Evolutionary conservation across 2,329 filamentous ascomycete species (phyloP).

Genomic region (Diaporthe sp.): DNA sequence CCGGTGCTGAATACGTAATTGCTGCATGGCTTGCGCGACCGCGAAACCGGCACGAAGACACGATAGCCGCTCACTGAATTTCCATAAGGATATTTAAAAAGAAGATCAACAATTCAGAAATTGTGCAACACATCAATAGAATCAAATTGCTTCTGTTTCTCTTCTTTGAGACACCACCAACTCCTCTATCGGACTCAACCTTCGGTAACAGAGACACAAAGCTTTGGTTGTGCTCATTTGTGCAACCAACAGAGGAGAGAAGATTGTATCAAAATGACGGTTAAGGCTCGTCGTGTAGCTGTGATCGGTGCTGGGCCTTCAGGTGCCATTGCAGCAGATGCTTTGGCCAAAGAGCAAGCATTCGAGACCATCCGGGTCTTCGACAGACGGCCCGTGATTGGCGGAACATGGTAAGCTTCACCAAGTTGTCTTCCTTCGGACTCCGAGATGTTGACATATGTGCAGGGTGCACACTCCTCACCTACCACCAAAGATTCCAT

Average conservation of each 20-base stretch:
- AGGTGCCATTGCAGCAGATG: constrained; percentile 71
- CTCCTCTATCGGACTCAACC: neutral
- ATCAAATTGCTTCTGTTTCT: neutral
- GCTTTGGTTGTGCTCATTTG: neutral
- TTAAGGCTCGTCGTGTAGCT: constrained; percentile 56
- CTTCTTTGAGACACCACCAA: no score
- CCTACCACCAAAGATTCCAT: constrained; percentile 48
- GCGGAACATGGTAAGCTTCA: constrained; percentile 69
- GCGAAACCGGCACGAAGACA: constrained; percentile 9
- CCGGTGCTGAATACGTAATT: constrained; percentile 9
- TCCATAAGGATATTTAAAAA: neutral
- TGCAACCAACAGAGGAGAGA: neutral
- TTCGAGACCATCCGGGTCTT: constrained; percentile 73
- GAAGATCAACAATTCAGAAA: neutral
- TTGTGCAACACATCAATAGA: neutral
- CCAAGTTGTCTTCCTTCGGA: neutral
- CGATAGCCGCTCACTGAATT: neutral
- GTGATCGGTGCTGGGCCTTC: constrained; percentile 73
- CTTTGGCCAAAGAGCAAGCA: constrained; percentile 67
- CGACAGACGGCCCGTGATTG: constrained; percentile 69
- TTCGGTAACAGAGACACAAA: neutral
- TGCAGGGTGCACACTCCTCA: constrained; percentile 50
- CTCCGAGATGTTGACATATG: neutral
- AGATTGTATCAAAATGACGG: neutral
- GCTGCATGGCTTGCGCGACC: constrained; percentile 21